A percentile compares a stretch with the other conserved stretches of the same genome.
Conservation (phyloP, 2,329 filamentous ascomycete species). For the Blastomyces silverae region DNA sequence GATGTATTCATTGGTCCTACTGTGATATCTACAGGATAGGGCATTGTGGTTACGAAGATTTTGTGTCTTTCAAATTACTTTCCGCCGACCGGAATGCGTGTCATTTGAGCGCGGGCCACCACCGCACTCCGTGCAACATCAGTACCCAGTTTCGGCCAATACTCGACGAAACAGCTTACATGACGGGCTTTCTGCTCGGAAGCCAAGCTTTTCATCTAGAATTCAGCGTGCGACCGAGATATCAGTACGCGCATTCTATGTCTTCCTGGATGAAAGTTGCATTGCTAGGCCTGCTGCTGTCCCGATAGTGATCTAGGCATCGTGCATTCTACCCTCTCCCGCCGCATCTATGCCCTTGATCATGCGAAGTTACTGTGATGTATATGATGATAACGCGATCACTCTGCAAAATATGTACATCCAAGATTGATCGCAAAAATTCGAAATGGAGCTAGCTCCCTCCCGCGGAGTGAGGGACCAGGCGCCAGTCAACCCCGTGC, state of each 20-base stretch:
- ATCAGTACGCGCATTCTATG: background rate
- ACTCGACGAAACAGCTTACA: background rate
- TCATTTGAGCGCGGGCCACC: background rate
- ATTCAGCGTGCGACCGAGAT: no score
- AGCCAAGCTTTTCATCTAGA: background rate
- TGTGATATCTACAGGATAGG: background rate
- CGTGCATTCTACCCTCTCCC: conserved; percentile 35
- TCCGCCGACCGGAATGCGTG: background rate
- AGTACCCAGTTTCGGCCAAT: background rate
- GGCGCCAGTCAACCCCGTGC: conserved; percentile 30
- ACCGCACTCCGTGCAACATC: background rate
- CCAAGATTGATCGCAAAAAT: conserved; percentile 31
- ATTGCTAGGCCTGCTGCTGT: conserved; percentile 28
- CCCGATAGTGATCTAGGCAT: conserved; percentile 19
- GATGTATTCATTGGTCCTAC: background rate
- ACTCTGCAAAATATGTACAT: conserved; percentile 25
- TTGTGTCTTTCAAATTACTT: background rate
- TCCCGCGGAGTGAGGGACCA: conserved; percentile 24
- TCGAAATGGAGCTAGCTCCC: conserved; percentile 26
- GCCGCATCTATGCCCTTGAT: conserved; percentile 31
- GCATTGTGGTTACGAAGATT: background rate
- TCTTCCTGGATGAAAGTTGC: conserved; percentile 20
- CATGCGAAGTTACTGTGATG: conserved; percentile 28
- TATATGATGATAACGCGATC: conserved; percentile 27
- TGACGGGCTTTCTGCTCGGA: background rate